A percentile compares a stretch with the other conserved stretches of the same genome.
Conservation (phyloP, 2,329 filamentous ascomycete species). For the Dendrostoma leiphaemia region DNA sequence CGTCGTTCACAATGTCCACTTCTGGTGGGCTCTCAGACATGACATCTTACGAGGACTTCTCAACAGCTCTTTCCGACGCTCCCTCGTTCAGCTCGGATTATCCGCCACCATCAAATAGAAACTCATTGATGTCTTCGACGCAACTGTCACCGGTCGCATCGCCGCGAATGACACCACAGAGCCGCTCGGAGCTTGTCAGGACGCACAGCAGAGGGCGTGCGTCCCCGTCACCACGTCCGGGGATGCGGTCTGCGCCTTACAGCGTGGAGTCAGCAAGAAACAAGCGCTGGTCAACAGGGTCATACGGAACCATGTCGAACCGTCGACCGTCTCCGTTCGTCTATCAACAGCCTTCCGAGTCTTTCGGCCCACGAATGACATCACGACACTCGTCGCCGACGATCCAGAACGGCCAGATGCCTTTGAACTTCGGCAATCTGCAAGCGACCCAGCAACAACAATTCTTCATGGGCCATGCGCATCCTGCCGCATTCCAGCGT, state of each 20-base stretch:
- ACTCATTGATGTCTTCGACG: conserved; percentile 68
- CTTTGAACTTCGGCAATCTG: conserved; percentile 54
- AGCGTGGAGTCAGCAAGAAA: conserved; percentile 60
- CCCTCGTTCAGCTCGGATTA: conserved; percentile 67
- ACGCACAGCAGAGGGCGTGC: conserved; percentile 67
- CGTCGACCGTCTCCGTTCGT: conserved; percentile 60
- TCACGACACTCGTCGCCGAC: conserved; percentile 52
- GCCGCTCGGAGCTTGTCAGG: conserved; percentile 59
- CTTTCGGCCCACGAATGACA: conserved; percentile 56
- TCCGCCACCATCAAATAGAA: conserved; percentile 64
- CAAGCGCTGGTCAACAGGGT: conserved; percentile 78
- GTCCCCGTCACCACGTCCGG: conserved; percentile 69
- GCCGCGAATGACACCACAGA: conserved; percentile 62
- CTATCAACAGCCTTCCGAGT: conserved; percentile 60
- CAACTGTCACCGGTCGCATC: conserved; percentile 73
- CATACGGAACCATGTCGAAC: conserved; percentile 58
- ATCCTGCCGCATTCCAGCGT: conserved; percentile 46
- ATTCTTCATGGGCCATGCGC: conserved; percentile 48
- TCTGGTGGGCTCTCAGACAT: conserved; percentile 65
- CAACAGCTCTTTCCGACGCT: conserved; percentile 63
- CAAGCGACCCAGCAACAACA: conserved; percentile 55
- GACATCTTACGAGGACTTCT: conserved; percentile 70
- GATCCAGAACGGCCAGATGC: conserved; percentile 44
- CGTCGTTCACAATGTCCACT: conserved; percentile 71
- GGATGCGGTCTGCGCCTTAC: conserved; percentile 68